Evolutionary conservation across 139 green algal genomes (phyloP), one percentile per base, ranked within the genome.

Genomic region (Mesotaenium endlicherianum): DNA sequence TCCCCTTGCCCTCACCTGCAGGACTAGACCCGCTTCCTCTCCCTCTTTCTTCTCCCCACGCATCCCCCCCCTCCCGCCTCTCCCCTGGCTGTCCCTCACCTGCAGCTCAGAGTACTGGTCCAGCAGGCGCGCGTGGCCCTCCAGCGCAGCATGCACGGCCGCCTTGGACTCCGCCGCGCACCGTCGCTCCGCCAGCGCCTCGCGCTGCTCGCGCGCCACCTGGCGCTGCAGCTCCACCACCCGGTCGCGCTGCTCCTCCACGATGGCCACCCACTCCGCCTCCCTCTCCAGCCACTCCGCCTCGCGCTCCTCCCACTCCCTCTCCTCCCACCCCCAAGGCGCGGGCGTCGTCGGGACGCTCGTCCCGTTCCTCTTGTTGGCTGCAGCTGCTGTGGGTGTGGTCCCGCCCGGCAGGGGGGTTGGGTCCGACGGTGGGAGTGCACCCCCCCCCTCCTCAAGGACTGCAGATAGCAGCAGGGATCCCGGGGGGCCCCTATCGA

Each of bases 261-360:
- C 60, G 36, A 72, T 47, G 8, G 41, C 36, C 8, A 14, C 60
- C 60, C 60, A 72, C 11, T 72, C 60, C 8, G 41, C 60, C 11
- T 72, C 60, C 11, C 60, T 72, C 6, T 8, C 60, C 43, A 36
- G 36, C 60, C 60, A 72, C 11, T 72, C 60, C 43, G 60, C 60
- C 43, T 72, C 60, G 36, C 43, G 41, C 43, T 36, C 60, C 11
- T 47, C 36, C 60, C 60, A 72, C 11, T 72, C 60, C 60, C 43
- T 38, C 11, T 72, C 60, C 60, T 72, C 60, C 60, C 60, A 72
- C 60, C 43, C 60, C 17, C 60, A n/a, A n/a, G n/a, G n/a, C n/a
- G n/a, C n/a, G n/a, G n/a, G n/a, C n/a, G n/a, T n/a, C n/a, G n/a
- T n/a, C n/a, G n/a, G n/a, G n/a, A n/a, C n/a, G n/a, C n/a, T n/a